Evolutionary conservation across 805 yeast genomes (phyloP).

Genomic region (Wickerhamiella brachini): DNA sequence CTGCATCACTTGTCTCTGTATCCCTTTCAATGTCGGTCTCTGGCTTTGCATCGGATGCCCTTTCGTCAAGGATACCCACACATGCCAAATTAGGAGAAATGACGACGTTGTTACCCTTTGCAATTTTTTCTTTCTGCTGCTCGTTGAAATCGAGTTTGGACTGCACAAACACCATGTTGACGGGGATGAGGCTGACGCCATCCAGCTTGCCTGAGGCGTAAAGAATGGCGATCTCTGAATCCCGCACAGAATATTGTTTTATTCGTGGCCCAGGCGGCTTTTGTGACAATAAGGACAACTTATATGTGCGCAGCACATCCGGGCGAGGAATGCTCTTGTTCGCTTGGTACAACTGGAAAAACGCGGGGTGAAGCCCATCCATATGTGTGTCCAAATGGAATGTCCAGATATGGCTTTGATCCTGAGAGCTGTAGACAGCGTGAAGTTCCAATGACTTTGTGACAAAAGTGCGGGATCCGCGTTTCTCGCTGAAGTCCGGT

Average conservation of each 20-base stretch:
- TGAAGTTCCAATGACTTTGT: background rate
- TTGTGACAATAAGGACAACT: conserved; percentile 1
- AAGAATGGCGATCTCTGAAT: conserved; percentile 13
- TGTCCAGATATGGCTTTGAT: background rate
- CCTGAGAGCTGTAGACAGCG: background rate
- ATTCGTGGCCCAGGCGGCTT: conserved; percentile 9
- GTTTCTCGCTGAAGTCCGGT: conserved; percentile 1
- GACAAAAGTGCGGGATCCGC: background rate
- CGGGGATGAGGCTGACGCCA: conserved; percentile 14
- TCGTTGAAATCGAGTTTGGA: background rate
- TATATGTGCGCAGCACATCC: background rate
- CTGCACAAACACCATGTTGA: conserved; percentile 6
- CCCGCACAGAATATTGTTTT: conserved; percentile 9
- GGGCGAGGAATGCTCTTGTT: conserved; percentile 3
- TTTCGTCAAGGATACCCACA: conserved; percentile 13
- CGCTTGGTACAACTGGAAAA: conserved; percentile 10
- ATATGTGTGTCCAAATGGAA: conserved; percentile 3
- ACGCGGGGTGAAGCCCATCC: conserved; percentile 14
- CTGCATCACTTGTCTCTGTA: background rate
- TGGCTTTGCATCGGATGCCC: background rate
- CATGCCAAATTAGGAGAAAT: conserved; percentile 24
- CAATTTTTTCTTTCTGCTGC: background rate
- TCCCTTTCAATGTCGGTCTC: background rate
- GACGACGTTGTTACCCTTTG: conserved; percentile 14
- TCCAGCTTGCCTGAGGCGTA: conserved; percentile 13